These are phyloP conservation scores for Heritiera fomes DNA, from an alignment of 345 rosid genomes.

Conservation along the genomic window DNA sequence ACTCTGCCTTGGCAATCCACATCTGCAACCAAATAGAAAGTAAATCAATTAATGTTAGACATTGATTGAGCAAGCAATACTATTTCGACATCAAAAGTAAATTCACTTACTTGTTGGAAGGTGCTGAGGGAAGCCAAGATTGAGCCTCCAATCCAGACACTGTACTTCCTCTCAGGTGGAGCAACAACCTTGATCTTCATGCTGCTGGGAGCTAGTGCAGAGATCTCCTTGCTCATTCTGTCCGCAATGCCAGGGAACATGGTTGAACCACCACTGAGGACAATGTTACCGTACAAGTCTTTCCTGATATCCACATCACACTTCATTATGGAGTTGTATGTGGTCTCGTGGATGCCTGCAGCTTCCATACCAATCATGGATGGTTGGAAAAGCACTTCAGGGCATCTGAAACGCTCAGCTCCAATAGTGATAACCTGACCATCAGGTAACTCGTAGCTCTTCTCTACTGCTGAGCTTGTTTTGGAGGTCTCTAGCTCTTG, in stretches of 20 bases:
- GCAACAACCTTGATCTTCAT: constrained; percentile 97
- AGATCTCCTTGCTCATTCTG: constrained; percentile 93
- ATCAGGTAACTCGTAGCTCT: constrained; percentile 84
- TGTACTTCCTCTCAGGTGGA: constrained; percentile 89
- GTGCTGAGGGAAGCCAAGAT: constrained; percentile 97
- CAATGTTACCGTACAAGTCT: constrained; percentile 87
- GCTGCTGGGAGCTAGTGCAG: constrained; percentile 93
- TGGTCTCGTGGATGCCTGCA: constrained; percentile 91
- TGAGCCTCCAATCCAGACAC: constrained; percentile 97
- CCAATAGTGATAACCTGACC: constrained; percentile 95
- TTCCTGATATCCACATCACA: constrained; percentile 90
- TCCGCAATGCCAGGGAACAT: constrained; percentile 92
- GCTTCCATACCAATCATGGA: constrained; percentile 96
- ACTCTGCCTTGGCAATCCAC: constrained; percentile 96
- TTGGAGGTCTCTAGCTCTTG: constrained; percentile 91
- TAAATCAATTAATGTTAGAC: neutral
- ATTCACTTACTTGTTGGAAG: constrained; percentile 74
- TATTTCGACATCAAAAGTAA: neutral
- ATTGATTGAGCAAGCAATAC: neutral
- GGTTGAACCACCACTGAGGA: constrained; percentile 93
- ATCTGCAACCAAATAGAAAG: constrained; percentile 48
- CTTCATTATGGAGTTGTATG: constrained; percentile 91
- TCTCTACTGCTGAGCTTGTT: constrained; percentile 87
- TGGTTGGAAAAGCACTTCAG: constrained; percentile 96
- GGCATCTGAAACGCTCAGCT: constrained; percentile 88